Percentiles rank a stretch among this genome's conserved stretches.
Evolutionary conservation across 2,329 filamentous ascomycete species (phyloP).

Genomic region (Aspergillus fructus): DNA sequence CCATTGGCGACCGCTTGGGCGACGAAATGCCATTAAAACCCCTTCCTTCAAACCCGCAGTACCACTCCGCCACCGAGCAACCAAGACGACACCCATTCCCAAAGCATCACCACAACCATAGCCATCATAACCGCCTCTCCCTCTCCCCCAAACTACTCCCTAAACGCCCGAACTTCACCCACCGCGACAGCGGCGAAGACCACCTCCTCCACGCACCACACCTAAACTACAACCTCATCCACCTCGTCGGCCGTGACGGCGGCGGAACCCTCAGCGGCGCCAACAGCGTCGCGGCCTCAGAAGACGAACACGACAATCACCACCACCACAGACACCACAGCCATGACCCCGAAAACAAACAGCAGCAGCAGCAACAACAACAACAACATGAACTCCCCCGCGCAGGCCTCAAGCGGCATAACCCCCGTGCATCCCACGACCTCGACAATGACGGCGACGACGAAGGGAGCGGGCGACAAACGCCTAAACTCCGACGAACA

Average conservation of each 20-base stretch:
- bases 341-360: neutral
- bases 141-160: constrained; percentile 12
- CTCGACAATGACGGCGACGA: constrained; percentile 38
- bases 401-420: constrained; percentile 16
- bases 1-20: constrained; percentile 17
- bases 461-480: constrained; percentile 30
- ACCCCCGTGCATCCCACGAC: constrained; percentile 27
- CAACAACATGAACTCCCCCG: constrained; percentile 6
- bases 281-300: constrained; percentile 38
- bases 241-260: constrained; percentile 45
- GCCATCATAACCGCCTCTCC: neutral
- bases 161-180: constrained; percentile 21
- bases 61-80: neutral
- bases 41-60: constrained; percentile 9
- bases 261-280: constrained; percentile 48
- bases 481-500: constrained; percentile 21
- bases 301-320: constrained; percentile 32
- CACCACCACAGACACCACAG: neutral
- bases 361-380: neutral
- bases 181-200: constrained; percentile 31
- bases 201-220: constrained; percentile 27
- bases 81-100: neutral
- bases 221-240: constrained; percentile 32
- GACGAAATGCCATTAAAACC: constrained; percentile 13
- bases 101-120: neutral